Percentiles rank a stretch among this genome's conserved stretches.
Evolutionary conservation across 1,139 yeast species (phyloP).

Genomic region (Hyphopichia khmerensis): DNA sequence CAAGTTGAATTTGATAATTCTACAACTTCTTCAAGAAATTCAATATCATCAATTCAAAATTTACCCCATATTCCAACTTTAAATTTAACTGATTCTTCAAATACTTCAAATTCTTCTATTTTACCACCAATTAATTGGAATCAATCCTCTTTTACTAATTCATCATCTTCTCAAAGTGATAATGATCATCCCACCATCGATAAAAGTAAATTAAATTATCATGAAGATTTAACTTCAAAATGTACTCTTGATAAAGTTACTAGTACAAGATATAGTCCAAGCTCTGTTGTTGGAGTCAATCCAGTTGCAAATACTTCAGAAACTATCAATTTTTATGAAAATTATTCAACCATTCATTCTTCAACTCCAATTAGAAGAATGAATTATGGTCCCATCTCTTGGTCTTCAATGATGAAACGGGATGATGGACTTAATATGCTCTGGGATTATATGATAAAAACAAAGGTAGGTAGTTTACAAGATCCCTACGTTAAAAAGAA

Average conservation of each 20-base stretch:
- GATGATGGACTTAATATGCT: constrained; percentile 43
- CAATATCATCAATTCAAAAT: not conserved
- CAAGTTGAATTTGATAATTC: not conserved
- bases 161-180: too few species aligned
- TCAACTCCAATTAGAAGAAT: constrained; percentile 22
- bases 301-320: constrained; percentile 9
- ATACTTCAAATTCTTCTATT: not conserved
- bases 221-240: constrained; percentile 5
- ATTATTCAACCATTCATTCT: constrained; percentile 27
- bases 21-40: not conserved
- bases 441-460: constrained; percentile 29
- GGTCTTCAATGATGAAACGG: constrained; percentile 37
- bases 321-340: constrained; percentile 27
- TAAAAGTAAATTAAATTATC: not conserved
- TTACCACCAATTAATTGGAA: not conserved
- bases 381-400: constrained; percentile 37
- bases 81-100: not conserved
- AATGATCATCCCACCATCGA: too few species aligned
- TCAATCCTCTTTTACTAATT: not conserved
- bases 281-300: constrained; percentile 9
- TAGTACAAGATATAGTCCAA: not conserved
- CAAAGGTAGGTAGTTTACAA: not conserved
- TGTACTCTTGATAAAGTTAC: not conserved
- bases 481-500: not conserved
- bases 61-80: not conserved